Percentiles rank a stretch among this genome's conserved stretches.
phyloP scores from a whole-genome alignment of 1,284 basidiomycete genomes.

The Polyporus tsugae region DNA sequence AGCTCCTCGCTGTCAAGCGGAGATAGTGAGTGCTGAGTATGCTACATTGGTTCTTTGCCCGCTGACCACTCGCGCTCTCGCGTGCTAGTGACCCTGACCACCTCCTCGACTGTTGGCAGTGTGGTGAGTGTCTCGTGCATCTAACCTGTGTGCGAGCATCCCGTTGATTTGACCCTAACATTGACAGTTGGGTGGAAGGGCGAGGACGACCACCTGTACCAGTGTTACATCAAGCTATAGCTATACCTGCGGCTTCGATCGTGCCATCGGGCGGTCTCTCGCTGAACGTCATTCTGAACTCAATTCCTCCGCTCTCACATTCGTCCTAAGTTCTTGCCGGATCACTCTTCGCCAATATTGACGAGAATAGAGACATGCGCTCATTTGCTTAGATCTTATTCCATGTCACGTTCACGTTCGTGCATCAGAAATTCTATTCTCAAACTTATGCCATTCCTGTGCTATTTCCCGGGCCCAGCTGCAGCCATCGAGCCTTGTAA shows the following conservation, averaged over 20 bases:
- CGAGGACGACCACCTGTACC: conserved; percentile 30
- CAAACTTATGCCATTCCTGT: too few relatives aligned
- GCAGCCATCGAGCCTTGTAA: too few relatives aligned
- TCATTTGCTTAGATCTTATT: too few relatives aligned
- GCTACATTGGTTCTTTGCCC: neutral
- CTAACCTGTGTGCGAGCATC: too few relatives aligned
- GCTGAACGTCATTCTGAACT: neutral
- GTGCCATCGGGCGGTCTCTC: neutral
- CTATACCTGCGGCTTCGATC: neutral
- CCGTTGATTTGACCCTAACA: neutral
- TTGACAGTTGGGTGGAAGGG: conserved; percentile 41
- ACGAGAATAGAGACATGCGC: too few relatives aligned
- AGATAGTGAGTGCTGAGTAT: conserved; percentile 60
- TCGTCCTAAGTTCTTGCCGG: too few relatives aligned
- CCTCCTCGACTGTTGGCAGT: conserved; percentile 69
- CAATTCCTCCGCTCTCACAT: neutral
- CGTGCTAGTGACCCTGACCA: conserved; percentile 56
- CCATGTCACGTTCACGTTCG: too few relatives aligned
- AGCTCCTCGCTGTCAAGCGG: conserved; percentile 56
- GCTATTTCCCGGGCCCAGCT: too few relatives aligned
- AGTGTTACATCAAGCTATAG: conserved; percentile 35
- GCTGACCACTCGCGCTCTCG: conserved; percentile 7
- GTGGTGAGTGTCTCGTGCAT: conserved; percentile 50
- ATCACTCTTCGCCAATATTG: too few relatives aligned
- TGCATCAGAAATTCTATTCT: too few relatives aligned